Base-by-base conservation (phyloP, 1,284 basidiomycete species). In the Cryptococcus amylolentus region DNA sequence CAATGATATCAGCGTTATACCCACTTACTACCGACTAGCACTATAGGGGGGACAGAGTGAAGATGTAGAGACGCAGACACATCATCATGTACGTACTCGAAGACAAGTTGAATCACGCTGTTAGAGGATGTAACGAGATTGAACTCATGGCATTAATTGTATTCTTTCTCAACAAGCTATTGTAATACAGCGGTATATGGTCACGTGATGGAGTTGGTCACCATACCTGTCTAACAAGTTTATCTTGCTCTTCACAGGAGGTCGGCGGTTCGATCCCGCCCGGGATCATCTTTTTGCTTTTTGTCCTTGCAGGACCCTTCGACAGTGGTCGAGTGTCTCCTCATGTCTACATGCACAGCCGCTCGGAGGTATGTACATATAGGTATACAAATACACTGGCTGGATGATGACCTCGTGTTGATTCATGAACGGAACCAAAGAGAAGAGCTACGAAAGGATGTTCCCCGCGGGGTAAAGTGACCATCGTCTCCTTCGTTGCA, bases 201-300 rank as follows among this genome's bases (percentile, higher is more conserved):
- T 38, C 27, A 16, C 41, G 47, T 55, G 53, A 55, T 55, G 55
- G 55, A 56, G 55, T 56, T 56, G 55, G 55, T 56, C 31, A 56
- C 55, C 55, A 56, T 56, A 56, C 44, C 55, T 52, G 55, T 56
- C 50, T 56, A 56, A 56, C 55, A 56, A 35, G 31, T 8, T 35
- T 35, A 26, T 31, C 20, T 13, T 5, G 13, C 23, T 44, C 20
- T 43, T 50, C 51, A 57, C 51, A 54, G 52, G 47, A 49, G 46
- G 56, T 57, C 56, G 47, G 45, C 56, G 38, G 56, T 57, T 57
- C 56, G 56, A 57, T 42, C 56, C 56, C 38, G 56, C 45, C 47
- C 56, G 52, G 52, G 52, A 40, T 57, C 56, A 57, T 38, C 18
- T 44, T 53, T 57, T 57, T 56, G 23, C 31, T 35, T 35, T 35